Conservation (phyloP, 768 basidiomycete genomes). For the Tulasnella sp. region DNA sequence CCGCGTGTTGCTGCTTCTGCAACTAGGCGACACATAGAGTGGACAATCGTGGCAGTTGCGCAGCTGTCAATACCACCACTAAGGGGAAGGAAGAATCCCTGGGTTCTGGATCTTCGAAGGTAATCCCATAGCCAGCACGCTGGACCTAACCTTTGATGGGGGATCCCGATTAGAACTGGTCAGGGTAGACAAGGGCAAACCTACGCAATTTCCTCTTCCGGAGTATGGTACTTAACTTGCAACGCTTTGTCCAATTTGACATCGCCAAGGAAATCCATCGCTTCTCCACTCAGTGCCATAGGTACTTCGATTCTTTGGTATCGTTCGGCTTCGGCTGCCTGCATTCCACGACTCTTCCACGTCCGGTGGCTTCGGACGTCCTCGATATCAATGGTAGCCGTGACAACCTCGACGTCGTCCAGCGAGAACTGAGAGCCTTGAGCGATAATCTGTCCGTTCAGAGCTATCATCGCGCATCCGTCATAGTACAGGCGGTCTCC, state of each 20-base stretch:
- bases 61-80: constrained; percentile 97
- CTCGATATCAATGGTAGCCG: constrained; percentile 93
- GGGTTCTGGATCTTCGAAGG: constrained; percentile 79
- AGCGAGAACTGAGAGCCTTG: constrained; percentile 97
- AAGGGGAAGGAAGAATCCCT: constrained; percentile 90
- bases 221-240: constrained; percentile 61
- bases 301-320: constrained; percentile 78
- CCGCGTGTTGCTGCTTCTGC: constrained; percentile 60
- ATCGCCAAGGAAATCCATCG: constrained; percentile 36
- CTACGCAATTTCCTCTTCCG: constrained; percentile 97
- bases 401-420: constrained; percentile 90
- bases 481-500: constrained; percentile 98
- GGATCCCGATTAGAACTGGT: neutral
- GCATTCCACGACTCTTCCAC: constrained; percentile 74
- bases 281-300: constrained; percentile 63
- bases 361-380: constrained; percentile 86
- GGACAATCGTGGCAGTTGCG: constrained; percentile 89
- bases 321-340: constrained; percentile 60
- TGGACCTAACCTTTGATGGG: constrained; percentile 77
- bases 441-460: constrained; percentile 84
- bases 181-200: constrained; percentile 25
- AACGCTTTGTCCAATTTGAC: constrained; percentile 38
- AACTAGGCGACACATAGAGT: constrained; percentile 91
- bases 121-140: constrained; percentile 99
- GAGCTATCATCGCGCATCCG: constrained; percentile 89